phyloP scores from a whole-genome alignment of 441 rosid species.

The Oxalis stricta region DNA sequence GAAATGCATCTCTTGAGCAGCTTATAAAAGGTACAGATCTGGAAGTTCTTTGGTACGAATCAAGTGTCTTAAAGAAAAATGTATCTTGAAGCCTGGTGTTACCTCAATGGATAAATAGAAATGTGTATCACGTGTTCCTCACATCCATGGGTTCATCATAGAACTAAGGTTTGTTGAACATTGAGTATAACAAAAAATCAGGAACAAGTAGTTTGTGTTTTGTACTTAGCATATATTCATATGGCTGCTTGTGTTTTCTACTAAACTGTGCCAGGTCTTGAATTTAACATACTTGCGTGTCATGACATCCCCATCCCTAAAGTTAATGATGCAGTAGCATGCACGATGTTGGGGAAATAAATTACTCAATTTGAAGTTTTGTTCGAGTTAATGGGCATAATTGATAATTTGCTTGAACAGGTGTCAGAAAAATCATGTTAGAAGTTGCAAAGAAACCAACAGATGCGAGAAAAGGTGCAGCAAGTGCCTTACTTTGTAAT shows the following conservation, averaged over 20 bases:
- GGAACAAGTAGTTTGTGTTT: too few species aligned
- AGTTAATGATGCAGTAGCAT: too few species aligned
- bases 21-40: constrained; percentile 45
- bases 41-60: not conserved
- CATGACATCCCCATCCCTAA: too few species aligned
- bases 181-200: too few species aligned
- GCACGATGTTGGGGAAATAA: too few species aligned
- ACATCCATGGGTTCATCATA: too few species aligned
- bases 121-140: not conserved
- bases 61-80: not conserved
- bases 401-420: constrained; percentile 24
- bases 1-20: constrained; percentile 54
- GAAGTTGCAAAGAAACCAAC: constrained; percentile 56
- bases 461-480: constrained; percentile 42
- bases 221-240: too few species aligned
- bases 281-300: too few species aligned
- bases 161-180: too few species aligned
- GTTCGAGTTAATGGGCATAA: not conserved
- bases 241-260: too few species aligned
- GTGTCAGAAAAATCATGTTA: constrained; percentile 47
- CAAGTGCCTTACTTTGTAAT: constrained; percentile 50
- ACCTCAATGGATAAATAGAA: not conserved
- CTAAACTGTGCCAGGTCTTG: too few species aligned
- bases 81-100: not conserved
- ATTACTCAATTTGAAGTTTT: not conserved